These are phyloP conservation scores for Rhizophora apiculata DNA, from an alignment of 345 rosid species.

Conservation along the genomic window DNA sequence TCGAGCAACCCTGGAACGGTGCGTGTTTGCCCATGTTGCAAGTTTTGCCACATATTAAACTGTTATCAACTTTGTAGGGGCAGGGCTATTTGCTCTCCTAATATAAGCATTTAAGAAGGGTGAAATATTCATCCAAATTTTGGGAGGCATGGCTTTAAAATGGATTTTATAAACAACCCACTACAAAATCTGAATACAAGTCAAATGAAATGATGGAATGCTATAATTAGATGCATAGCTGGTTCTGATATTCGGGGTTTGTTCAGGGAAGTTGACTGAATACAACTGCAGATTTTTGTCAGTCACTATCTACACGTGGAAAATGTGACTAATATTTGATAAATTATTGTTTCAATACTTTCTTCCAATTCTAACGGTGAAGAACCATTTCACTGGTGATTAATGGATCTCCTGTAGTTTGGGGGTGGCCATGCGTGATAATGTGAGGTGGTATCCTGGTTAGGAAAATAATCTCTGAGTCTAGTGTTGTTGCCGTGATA, in stretches of 20 bases:
- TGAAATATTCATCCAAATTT: background rate
- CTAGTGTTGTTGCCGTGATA: background rate
- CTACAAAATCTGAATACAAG: background rate
- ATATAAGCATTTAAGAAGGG: background rate
- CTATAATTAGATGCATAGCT: background rate
- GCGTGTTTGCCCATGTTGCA: conserved; percentile 56
- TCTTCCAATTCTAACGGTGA: background rate
- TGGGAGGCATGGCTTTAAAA: background rate
- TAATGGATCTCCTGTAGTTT: background rate
- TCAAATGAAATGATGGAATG: background rate
- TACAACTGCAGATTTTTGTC: background rate
- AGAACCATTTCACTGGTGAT: background rate
- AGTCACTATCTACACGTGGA: background rate
- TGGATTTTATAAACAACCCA: background rate
- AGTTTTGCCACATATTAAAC: conserved; percentile 23
- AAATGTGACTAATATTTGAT: background rate
- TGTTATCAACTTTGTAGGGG: conserved; percentile 10
- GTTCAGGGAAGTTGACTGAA: background rate
- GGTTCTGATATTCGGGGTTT: background rate
- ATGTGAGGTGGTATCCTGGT: background rate
- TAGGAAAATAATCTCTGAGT: background rate
- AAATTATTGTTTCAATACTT: no score
- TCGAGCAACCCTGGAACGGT: conserved; percentile 87
- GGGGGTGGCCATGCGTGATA: background rate
- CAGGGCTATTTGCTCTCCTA: conserved; percentile 10